A percentile compares a stretch with the other conserved stretches of the same genome.
Evolutionary conservation across 257 asterid species (phyloP).

Genomic region (Phtheirospermum japonicum): DNA sequence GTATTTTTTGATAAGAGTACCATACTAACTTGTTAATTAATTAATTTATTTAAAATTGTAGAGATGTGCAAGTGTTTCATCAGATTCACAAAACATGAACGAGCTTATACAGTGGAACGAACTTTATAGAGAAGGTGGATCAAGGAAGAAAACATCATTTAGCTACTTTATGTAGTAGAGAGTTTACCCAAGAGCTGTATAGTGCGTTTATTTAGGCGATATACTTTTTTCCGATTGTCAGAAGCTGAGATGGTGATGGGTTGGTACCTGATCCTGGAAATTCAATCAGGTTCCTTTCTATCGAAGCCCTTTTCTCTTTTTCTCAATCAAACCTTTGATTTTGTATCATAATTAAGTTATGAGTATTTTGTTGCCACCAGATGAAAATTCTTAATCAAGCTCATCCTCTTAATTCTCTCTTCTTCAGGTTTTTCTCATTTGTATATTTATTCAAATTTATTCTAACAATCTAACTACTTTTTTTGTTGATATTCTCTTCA

Average conservation of each 20-base stretch:
- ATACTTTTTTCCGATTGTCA: constrained; percentile 1
- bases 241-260: background rate
- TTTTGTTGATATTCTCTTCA: too few species aligned
- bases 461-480: too few species aligned
- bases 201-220: constrained; percentile 23
- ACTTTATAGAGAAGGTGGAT: constrained; percentile 76
- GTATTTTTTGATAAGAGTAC: too few species aligned
- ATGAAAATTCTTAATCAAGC: too few species aligned
- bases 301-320: background rate
- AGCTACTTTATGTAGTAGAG: too few species aligned
- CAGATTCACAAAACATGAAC: constrained; percentile 69
- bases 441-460: too few species aligned
- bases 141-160: constrained; percentile 63
- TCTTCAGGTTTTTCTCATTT: too few species aligned
- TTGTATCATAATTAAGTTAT: too few species aligned
- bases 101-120: constrained; percentile 79
- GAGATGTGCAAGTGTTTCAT: constrained; percentile 78
- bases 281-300: constrained; percentile 39
- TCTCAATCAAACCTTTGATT: background rate
- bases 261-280: constrained; percentile 14
- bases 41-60: constrained; percentile 24
- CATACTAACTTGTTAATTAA: too few species aligned
- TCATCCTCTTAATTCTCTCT: too few species aligned
- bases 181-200: too few species aligned
- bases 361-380: too few species aligned